Base-by-base conservation (phyloP, 345 rosid species). In the Euphorbia peplus region DNA sequence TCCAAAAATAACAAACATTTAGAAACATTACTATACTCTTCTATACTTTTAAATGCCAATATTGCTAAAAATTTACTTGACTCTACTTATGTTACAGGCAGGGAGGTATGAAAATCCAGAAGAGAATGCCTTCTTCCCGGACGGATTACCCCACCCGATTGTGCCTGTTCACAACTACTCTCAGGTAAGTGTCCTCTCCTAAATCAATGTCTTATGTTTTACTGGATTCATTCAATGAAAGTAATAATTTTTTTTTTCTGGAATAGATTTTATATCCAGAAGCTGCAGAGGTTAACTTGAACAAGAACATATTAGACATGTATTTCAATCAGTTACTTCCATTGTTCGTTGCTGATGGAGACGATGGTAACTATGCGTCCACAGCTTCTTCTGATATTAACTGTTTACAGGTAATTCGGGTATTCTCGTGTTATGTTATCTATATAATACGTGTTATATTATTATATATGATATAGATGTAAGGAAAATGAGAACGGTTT, bases 41-140 rank as follows among this genome's bases (percentile, higher is more conserved):
- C 4, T 32, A 9, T 63, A 28, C 29, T 55, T 29, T 11, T 14
- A 19, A 14, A 52, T 44, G 26, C 30, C 18, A 64, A 42, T 46
- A 13, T 19, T 55, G 42, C 5, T 18, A 14, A 15, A 5, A 46
- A 42, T 32, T 72, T 53, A 35, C 39, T 50, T 60, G 55, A 41
- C 44, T 63, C 61, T 60, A 44, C 68, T 28, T 58, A 56, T 66
- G 65, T 46, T 60, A 44, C 79, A 93, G 97, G 85, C 79, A 8
- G 97, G 96, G 59, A 86, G 97, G 74, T 93, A 87, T 60, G 86
- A 63, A 44, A 86, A 83, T 56, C 95, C 97, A 4, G 92, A 89
- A 82, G 98, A 93, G 76, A 81, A 77, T 73, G 90, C 97, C 24
- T 93, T 90, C 83, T 93, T 90, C 72, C 90, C 90, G 3, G 86